Conservation (phyloP, 208 protist genomes). For the Trypanosoma boissoni region DNA sequence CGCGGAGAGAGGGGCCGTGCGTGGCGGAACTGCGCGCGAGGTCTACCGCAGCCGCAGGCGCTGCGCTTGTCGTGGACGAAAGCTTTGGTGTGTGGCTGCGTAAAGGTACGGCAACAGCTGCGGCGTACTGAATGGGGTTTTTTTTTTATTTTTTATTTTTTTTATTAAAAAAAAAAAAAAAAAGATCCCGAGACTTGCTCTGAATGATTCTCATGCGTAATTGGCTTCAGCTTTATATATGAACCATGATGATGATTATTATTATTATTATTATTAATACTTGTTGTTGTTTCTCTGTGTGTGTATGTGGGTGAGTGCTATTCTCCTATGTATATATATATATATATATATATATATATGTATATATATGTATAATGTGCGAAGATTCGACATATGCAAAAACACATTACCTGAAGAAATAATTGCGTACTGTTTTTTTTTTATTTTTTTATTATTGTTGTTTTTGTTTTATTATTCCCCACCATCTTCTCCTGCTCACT, state of each 20-base stretch:
- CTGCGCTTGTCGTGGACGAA: constrained; percentile 18
- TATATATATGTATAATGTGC: neutral
- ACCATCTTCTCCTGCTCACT: constrained; percentile 14
- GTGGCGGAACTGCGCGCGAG: constrained; percentile 10
- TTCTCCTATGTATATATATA: neutral
- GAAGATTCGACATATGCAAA: no score
- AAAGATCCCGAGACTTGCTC: no score
- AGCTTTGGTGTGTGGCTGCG: constrained; percentile 28
- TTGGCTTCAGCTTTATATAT: no score
- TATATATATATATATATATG: neutral
- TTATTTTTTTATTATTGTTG: constrained; percentile 10
- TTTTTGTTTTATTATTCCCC: neutral
- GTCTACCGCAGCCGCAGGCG: constrained; percentile 18
- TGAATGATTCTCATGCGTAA: no score
- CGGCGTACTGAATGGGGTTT: neutral
- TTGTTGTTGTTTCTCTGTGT: constrained; percentile 12
- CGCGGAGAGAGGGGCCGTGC: constrained; percentile 1
- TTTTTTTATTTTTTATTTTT: neutral
- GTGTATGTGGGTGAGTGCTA: neutral
- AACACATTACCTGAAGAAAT: no score
- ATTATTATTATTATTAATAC: no score
- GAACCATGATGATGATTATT: no score
- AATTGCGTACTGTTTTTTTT: constrained; percentile 3
- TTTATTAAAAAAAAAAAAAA: neutral
- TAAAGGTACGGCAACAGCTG: constrained; percentile 14